A percentile compares a stretch with the other conserved stretches of the same genome.
Evolutionary conservation across 805 yeast genomes (phyloP).

Genomic region (Candida maris): DNA sequence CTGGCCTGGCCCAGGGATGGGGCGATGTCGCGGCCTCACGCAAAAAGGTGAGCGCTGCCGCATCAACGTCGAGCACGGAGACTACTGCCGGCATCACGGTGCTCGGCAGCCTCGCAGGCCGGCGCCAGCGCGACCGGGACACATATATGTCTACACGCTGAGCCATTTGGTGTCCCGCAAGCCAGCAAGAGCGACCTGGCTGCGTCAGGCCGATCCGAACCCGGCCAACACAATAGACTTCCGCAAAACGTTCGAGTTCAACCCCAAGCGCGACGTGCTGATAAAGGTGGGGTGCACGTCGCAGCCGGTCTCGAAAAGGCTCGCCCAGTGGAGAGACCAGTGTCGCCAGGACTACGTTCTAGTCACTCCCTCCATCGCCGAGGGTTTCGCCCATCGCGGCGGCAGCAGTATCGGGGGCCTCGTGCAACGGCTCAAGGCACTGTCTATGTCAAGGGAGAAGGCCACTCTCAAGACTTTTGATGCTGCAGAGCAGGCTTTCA

Average conservation of each 20-base stretch:
- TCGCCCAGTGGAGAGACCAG: slow-evolving; percentile 50
- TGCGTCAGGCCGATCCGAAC: slow-evolving; percentile 34
- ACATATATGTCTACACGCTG: slow-evolving; percentile 49
- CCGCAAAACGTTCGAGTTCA: slow-evolving; percentile 33
- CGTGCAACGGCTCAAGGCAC: slow-evolving; percentile 7
- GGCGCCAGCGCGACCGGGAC: slow-evolving; percentile 29
- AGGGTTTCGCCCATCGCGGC: slow-evolving; percentile 15
- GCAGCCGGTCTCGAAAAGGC: slow-evolving; percentile 37
- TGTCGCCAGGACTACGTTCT: slow-evolving; percentile 45
- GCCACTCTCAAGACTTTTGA: slow-evolving; percentile 20
- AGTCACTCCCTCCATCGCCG: slow-evolving; percentile 33
- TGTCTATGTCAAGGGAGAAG: slow-evolving; percentile 3
- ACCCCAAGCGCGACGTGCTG: slow-evolving; percentile 37
- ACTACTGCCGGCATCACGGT: slow-evolving; percentile 33
- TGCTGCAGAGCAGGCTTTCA: slow-evolving; percentile 34
- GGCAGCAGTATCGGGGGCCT: slow-evolving; percentile 14
- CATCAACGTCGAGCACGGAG: slow-evolving; percentile 18
- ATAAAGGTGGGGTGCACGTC: slow-evolving; percentile 56
- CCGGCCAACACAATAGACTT: slow-evolving; percentile 8
- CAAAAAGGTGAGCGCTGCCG: slow-evolving; percentile 39
- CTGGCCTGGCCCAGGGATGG: too few species aligned
- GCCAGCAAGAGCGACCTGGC: slow-evolving; percentile 33
- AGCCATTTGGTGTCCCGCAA: slow-evolving; percentile 32
- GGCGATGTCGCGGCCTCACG: slow-evolving; percentile 42
- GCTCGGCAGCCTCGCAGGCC: slow-evolving; percentile 8